These are phyloP conservation scores for Mikania micrantha DNA, from an alignment of 129 eudicot species.

Conservation along the genomic window DNA sequence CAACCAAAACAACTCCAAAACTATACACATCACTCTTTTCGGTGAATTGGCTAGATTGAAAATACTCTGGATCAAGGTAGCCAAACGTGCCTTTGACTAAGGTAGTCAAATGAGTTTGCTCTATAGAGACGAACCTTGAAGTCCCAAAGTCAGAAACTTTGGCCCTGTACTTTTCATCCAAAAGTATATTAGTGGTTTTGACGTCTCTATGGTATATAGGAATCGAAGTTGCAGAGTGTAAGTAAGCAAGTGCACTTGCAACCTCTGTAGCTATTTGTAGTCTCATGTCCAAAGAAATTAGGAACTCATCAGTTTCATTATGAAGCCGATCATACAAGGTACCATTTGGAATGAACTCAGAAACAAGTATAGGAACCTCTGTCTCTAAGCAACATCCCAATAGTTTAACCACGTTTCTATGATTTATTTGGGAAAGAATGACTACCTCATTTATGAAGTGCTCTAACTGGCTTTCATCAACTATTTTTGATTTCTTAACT, in stretches of 20 bases:
- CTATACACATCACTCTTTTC: conserved; percentile 30
- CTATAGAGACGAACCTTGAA: conserved; percentile 17
- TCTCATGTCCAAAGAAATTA: conserved; percentile 18
- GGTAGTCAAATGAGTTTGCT: conserved; percentile 31
- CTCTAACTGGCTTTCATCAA: conserved; percentile 17
- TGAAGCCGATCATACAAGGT: conserved; percentile 25
- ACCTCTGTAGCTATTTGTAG: conserved; percentile 21
- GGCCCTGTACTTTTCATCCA: neutral
- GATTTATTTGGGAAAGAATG: conserved; percentile 22
- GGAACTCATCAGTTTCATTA: neutral
- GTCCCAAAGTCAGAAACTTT: conserved; percentile 29
- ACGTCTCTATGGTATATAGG: conserved; percentile 29
- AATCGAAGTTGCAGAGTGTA: conserved; percentile 19
- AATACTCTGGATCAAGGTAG: conserved; percentile 27
- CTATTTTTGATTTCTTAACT: conserved; percentile 17
- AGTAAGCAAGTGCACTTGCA: conserved; percentile 23
- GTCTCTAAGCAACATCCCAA: conserved; percentile 33
- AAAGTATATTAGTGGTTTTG: conserved; percentile 19
- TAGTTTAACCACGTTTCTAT: conserved; percentile 29
- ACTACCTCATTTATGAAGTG: conserved; percentile 25
- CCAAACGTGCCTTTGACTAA: conserved; percentile 28
- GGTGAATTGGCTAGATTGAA: conserved; percentile 20
- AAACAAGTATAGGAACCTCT: conserved; percentile 23
- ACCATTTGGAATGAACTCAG: conserved; percentile 30
- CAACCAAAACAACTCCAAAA: conserved; percentile 28